These are phyloP conservation scores for Mycoemilia scoparia DNA, from an alignment of 192 early-diverging fungal species.

Conservation along the genomic window DNA sequence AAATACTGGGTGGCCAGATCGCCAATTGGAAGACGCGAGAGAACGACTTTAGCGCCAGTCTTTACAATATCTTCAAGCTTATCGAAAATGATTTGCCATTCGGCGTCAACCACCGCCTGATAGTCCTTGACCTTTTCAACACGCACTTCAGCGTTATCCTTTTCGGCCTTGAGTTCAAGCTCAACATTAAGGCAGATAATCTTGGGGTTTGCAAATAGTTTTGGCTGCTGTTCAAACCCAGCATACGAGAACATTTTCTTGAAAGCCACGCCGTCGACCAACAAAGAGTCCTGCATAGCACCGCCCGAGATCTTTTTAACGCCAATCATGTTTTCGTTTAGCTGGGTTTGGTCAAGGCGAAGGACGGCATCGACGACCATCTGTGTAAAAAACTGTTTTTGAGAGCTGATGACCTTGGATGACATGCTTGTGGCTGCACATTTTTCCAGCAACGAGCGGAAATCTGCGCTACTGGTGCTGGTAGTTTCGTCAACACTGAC, in stretches of 20 bases:
- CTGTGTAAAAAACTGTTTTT: conserved; percentile 93
- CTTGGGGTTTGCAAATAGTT: conserved; percentile 76
- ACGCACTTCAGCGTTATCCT: conserved; percentile 97
- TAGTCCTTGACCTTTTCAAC: conserved; percentile 93
- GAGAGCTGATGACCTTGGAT: conserved; percentile 91
- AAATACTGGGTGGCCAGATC: conserved; percentile 99
- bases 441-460: conserved; percentile 79
- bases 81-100: conserved; percentile 98
- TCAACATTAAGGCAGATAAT: conserved; percentile 91
- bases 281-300: conserved; percentile 94
- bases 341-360: conserved; percentile 83
- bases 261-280: conserved; percentile 94
- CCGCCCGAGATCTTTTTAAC: conserved; percentile 97
- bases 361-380: conserved; percentile 97
- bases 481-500: conserved; percentile 62
- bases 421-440: conserved; percentile 98
- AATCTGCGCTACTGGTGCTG: conserved; percentile 56
- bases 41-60: conserved; percentile 91
- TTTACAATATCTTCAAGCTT: conserved; percentile 90
- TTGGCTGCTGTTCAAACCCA: conserved; percentile 99
- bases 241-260: conserved; percentile 99
- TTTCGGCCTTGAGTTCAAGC: conserved; percentile 96
- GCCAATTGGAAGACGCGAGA: conserved; percentile 94
- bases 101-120: conserved; percentile 97
- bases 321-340: conserved; percentile 94